A percentile compares a stretch with the other conserved stretches of the same genome.
Evolutionary conservation across 2,329 filamentous ascomycete species (phyloP).

Genomic region (Ascochyta viciae-villosae): DNA sequence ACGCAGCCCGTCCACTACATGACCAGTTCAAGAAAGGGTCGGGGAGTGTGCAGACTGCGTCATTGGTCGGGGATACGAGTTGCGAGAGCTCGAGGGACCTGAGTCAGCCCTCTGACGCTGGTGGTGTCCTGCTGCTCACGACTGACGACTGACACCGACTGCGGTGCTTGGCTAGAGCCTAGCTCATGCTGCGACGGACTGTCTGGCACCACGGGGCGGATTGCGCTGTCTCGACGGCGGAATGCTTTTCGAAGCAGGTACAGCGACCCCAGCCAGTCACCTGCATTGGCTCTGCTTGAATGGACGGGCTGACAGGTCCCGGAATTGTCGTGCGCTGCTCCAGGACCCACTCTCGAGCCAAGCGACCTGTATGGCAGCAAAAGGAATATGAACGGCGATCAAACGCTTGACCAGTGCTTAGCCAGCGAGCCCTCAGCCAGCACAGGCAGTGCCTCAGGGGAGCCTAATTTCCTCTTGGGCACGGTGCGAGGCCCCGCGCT

Average conservation of each 20-base stretch:
- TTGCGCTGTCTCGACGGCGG: conserved; percentile 16
- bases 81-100: not conserved
- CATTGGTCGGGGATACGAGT: conserved; percentile 27
- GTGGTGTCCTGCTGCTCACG: not conserved
- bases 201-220: conserved; percentile 7
- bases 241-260: conserved; percentile 35
- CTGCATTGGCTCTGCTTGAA: conserved; percentile 16
- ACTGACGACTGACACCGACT: not conserved
- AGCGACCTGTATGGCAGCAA: conserved; percentile 25
- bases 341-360: conserved; percentile 5
- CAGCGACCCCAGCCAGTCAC: conserved; percentile 21
- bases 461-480: conserved; percentile 36
- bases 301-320: conserved; percentile 27
- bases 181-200: conserved; percentile 9
- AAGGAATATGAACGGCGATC: conserved; percentile 48
- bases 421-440: conserved; percentile 20
- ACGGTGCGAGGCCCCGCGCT: conserved; percentile 23
- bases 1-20: conserved; percentile 21
- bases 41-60: conserved; percentile 8
- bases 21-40: conserved; percentile 18
- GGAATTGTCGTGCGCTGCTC: conserved; percentile 24
- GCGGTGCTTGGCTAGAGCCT: conserved; percentile 19
- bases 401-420: conserved; percentile 50
- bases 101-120: conserved; percentile 23
- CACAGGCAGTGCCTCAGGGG: conserved; percentile 41